Evolutionary conservation across 2,329 filamentous ascomycete species (phyloP), one percentile per base, ranked within the genome.

Genomic region (Monosporascus sp.): DNA sequence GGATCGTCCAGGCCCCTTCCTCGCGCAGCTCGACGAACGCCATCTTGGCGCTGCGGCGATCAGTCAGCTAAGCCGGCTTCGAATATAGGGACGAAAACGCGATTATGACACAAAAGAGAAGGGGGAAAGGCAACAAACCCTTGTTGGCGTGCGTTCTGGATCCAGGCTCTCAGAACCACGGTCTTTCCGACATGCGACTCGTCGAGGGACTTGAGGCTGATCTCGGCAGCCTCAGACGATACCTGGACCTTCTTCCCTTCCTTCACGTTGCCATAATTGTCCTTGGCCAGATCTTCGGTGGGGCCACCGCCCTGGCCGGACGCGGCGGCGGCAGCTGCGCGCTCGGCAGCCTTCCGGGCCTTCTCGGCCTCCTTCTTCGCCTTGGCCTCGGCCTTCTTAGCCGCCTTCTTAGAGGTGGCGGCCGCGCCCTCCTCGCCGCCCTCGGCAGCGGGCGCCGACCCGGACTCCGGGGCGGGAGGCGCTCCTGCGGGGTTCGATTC

Each of bases 351-450:
- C 71, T 84, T 74, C 68, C 82, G 68, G 64, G 88, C 88, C 72
- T 95, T 95, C 68, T 84, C 80, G 14, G 88, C 89, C 73, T 95
- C 92, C 70, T 93, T 92, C 75, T 91, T 91, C 27, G 92, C 89
- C 75, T 95, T 95, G 57, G 81, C 81, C 63, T 88, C 87, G 46
- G 88, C 85, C 77, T 95, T 96, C 77, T 95, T 95, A 59, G 87
- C 74, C 17, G 85, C 90, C 72, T 86, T 92, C 75, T 95, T 92
- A 56, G 86, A 90, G 20, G 42, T 25, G 4, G 42, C 18, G n/a
- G 42, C 42, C 20, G 20, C 42, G 42, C 20, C 42, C 14, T 46
- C 42, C 42, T 22, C 41, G 20, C n/a, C 42, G 17, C 42, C 42
- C 11, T n/a, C 22, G 7, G 42, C 42, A 24, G 42, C 42, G 42